A percentile compares a stretch with the other conserved stretches of the same genome.
Conservation (phyloP, 1,139 yeast species). For the Yamadazyma pseudoaaseri region DNA sequence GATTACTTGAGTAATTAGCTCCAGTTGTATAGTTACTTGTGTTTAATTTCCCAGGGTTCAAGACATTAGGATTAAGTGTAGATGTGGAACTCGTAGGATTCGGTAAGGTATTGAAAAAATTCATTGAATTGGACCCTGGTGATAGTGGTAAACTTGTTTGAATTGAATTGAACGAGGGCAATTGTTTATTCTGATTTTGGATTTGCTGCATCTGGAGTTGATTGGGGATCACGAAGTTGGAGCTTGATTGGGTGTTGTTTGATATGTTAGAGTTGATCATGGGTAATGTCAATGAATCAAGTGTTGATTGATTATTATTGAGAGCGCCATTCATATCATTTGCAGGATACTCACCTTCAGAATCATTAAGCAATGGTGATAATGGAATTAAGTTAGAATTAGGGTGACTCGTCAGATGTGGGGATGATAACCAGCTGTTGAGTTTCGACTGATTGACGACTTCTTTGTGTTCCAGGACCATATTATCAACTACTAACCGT, state of each 20-base stretch:
- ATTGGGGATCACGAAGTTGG: conserved; percentile 15
- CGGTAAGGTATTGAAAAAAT: conserved; percentile 1
- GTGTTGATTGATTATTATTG: conserved; percentile 4
- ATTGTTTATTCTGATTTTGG: conserved; percentile 32
- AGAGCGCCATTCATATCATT: conserved; percentile 5
- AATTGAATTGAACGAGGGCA: conserved; percentile 38
- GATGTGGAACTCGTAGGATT: conserved; percentile 7
- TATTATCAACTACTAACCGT: conserved; percentile 8
- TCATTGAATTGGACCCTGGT: conserved; percentile 3
- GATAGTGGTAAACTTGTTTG: conserved; percentile 24
- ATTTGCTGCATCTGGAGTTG: conserved; percentile 22
- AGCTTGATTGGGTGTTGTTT: conserved; percentile 3
- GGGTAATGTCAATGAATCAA: conserved; percentile 15
- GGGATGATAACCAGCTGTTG: conserved; percentile 12
- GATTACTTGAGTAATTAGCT: not conserved
- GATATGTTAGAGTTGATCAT: conserved; percentile 12
- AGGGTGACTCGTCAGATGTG: conserved; percentile 10
- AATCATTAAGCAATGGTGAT: conserved; percentile 37
- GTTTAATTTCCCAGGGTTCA: conserved; percentile 15
- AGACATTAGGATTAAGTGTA: conserved; percentile 27
- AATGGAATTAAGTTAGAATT: conserved; percentile 31
- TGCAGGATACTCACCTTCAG: conserved; percentile 23
- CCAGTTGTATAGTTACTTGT: conserved; percentile 4
- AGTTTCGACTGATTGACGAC: conserved; percentile 3
- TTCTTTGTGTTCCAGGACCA: conserved; percentile 13